Evolutionary conservation across 768 basidiomycete species (phyloP), one percentile per base, ranked within the genome.

Genomic region (Russula foetens): DNA sequence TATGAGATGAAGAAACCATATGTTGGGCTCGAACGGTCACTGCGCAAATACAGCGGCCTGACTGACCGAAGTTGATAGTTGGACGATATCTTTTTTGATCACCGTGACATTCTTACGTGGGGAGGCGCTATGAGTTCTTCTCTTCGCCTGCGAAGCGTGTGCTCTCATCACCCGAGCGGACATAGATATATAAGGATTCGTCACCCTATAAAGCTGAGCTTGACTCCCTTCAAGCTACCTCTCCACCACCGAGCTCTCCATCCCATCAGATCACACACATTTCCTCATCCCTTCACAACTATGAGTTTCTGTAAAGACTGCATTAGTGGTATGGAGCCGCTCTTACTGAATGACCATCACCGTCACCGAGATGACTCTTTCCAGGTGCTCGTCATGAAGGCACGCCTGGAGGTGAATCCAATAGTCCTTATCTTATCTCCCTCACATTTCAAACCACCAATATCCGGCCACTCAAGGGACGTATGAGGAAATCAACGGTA

Each of bases 241-340:
- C 35, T 2, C 11, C 7, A 41, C 39, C n/a, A n/a, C n/a, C n/a
- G n/a, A n/a, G n/a, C 35, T 35, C 35, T 2, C 11, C 7, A 41
- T 17, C 1, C 17, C 17, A 41, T 41, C 39, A 41, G 19, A 29
- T 17, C 14, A 33, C 38, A 19, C 7, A 28, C 44, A 39, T 14
- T 41, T 24, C 48, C 15, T 7, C 26, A 21, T 12, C 3, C 31
- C 19, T 24, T 26, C 21, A 19, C 48, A 31, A 35, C 6, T 49
- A 83, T 83, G 81, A 78, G 77, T 70, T 73, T 82, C 63, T 83
- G 83, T 71, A 72, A 76, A 58, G 69, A 85, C 65, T 86, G 85
- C 60, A 60, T 84, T 56, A 75, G 75, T 69, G 83, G 85, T 82
- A 56, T 41, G 71, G 56, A 19, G 33, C 28, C 28, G 3, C 39